phyloP scores from a whole-genome alignment of 805 yeast genomes.

The Wickerhamia fluorescens region DNA sequence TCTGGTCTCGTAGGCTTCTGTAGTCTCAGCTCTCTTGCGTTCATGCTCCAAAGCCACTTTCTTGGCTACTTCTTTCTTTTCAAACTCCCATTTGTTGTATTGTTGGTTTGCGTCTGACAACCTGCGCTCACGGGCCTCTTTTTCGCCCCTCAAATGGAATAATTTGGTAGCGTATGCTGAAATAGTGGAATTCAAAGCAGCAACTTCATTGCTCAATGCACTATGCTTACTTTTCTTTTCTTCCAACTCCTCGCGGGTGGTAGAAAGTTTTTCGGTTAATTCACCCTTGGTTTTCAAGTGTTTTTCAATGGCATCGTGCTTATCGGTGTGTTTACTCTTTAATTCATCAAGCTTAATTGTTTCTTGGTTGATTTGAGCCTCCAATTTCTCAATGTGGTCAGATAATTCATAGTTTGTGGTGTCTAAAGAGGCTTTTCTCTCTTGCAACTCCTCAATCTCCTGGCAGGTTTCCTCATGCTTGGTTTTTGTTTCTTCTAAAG shows the following conservation, averaged over 20 bases:
- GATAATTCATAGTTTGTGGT: conserved; percentile 31
- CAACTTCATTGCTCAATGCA: conserved; percentile 36
- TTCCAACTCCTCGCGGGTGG: conserved; percentile 28
- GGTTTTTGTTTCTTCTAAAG: conserved; percentile 34
- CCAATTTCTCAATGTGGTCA: conserved; percentile 35
- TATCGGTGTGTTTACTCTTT: conserved; percentile 23
- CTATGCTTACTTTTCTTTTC: conserved; percentile 32
- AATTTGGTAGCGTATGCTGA: conserved; percentile 41
- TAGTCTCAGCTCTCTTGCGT: conserved; percentile 32
- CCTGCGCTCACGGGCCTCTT: conserved; percentile 27
- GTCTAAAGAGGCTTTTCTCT: conserved; percentile 35
- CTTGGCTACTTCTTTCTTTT: conserved; percentile 36
- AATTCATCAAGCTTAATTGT: conserved; percentile 23
- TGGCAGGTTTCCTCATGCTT: conserved; percentile 37
- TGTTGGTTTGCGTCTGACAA: conserved; percentile 37
- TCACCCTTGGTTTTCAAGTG: conserved; percentile 34
- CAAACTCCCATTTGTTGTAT: conserved; percentile 37
- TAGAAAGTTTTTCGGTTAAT: conserved; percentile 30
- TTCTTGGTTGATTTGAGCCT: conserved; percentile 36
- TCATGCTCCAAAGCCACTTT: conserved; percentile 28
- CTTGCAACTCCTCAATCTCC: conserved; percentile 38
- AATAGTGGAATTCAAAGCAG: conserved; percentile 34
- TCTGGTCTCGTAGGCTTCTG: conserved; percentile 23
- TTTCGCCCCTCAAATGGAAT: conserved; percentile 29
- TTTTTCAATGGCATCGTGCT: conserved; percentile 20